Conservation (phyloP, 148 eudicot genomes). For the Chenopodium berlandieri region DNA sequence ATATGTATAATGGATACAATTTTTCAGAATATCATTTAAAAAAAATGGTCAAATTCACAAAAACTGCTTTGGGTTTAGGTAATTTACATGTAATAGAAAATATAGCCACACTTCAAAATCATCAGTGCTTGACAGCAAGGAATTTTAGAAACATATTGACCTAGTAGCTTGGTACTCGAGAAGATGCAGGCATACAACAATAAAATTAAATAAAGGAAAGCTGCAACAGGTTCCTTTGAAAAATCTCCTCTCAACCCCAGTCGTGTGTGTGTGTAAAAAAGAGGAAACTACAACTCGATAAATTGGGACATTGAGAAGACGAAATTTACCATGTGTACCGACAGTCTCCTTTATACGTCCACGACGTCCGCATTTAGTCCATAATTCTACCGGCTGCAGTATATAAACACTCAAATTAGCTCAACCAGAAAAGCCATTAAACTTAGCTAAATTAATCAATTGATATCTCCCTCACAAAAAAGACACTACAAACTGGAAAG, state of each 20-base stretch:
- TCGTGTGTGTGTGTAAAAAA: no score
- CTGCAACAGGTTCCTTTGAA: not conserved
- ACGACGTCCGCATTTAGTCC: slow-evolving; percentile 85
- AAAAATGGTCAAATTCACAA: no score
- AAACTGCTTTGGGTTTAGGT: no score
- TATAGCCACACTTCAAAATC: no score
- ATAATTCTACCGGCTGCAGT: slow-evolving; percentile 88
- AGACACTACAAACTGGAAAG: not conserved
- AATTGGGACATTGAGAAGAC: not conserved
- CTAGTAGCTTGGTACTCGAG: not conserved
- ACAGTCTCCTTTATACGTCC: slow-evolving; percentile 95
- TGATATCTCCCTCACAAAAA: not conserved
- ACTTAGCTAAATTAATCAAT: no score
- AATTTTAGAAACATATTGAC: not conserved
- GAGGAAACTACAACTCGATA: not conserved
- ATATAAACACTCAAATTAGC: slow-evolving; percentile 14
- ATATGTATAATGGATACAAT: no score
- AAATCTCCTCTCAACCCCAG: not conserved
- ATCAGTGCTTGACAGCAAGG: no score
- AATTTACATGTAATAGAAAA: no score
- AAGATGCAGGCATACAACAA: not conserved
- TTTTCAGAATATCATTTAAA: no score
- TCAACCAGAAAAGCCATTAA: not conserved
- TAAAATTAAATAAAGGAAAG: not conserved
- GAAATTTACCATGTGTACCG: slow-evolving; percentile 87